These are phyloP conservation scores for Suillus ampliporus DNA, from an alignment of 768 basidiomycete genomes.

Conservation along the genomic window DNA sequence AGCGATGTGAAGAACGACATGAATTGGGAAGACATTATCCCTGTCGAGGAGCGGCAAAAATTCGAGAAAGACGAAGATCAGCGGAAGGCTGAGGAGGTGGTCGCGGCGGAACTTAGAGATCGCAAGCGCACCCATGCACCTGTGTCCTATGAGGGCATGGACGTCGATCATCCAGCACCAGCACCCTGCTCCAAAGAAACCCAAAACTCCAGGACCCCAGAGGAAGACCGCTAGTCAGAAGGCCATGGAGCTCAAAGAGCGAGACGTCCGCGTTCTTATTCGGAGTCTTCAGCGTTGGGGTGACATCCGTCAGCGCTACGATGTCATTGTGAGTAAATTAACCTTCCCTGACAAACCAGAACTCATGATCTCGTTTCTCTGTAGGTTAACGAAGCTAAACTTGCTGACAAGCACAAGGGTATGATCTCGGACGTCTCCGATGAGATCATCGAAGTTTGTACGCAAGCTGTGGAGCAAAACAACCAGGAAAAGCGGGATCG, in stretches of 20 bases:
- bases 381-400: slow-evolving; percentile 87
- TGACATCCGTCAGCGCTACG: slow-evolving; percentile 93
- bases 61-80: slow-evolving; percentile 83
- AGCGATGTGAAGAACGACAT: slow-evolving; percentile 99
- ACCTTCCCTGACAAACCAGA: background rate
- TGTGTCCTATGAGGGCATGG: slow-evolving; percentile 94
- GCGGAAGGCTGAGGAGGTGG: slow-evolving; percentile 72
- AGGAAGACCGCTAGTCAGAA: slow-evolving; percentile 93
- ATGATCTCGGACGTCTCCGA: slow-evolving; percentile 92
- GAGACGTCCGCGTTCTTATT: slow-evolving; percentile 94
- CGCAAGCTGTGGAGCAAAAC: slow-evolving; percentile 82
- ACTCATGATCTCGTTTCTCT: slow-evolving; percentile 8
- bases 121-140: slow-evolving; percentile 86
- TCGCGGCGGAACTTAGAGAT: slow-evolving; percentile 69
- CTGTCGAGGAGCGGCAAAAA: slow-evolving; percentile 85
- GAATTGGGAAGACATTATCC: slow-evolving; percentile 99
- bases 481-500: slow-evolving; percentile 80
- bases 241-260: slow-evolving; percentile 95
- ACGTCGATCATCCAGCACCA: slow-evolving; percentile 74
- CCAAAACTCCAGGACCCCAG: slow-evolving; percentile 70
- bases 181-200: slow-evolving; percentile 74
- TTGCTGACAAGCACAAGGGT: slow-evolving; percentile 91
- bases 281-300: slow-evolving; percentile 98
- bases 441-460: slow-evolving; percentile 88
- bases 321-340: slow-evolving; percentile 76